A percentile compares a stretch with the other conserved stretches of the same genome.
Evolutionary conservation across 1,284 basidiomycete species (phyloP).

Genomic region (Moniliophthora roreri): DNA sequence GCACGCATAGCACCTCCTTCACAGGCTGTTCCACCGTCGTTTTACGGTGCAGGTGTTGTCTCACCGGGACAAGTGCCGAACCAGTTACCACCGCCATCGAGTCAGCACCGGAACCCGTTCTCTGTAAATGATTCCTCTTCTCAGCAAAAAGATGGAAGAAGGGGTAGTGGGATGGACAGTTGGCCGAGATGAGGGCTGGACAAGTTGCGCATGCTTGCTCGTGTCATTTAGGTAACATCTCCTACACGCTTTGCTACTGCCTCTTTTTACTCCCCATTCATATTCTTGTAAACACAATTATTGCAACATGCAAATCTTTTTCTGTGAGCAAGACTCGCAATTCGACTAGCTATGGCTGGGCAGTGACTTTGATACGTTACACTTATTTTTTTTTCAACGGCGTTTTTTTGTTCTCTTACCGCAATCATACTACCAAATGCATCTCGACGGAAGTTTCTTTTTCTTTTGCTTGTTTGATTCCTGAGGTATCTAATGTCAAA

Average conservation of each 20-base stretch:
- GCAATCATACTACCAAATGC: not conserved
- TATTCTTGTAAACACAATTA: not conserved
- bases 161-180: conserved; percentile 69
- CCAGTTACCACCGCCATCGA: conserved; percentile 12
- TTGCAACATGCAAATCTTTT: not conserved
- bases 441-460: not conserved
- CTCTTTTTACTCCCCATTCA: not conserved
- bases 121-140: conserved; percentile 37
- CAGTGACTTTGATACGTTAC: not conserved
- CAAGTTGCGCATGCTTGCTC: too few relatives aligned
- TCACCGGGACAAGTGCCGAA: conserved; percentile 41
- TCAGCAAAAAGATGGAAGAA: conserved; percentile 54
- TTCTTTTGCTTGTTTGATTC: not conserved
- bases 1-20: conserved; percentile 48
- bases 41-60: conserved; percentile 67
- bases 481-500: not conserved
- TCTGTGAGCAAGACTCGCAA: not conserved
- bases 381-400: not conserved
- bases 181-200: conserved; percentile 62
- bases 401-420: not conserved
- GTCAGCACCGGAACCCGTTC: conserved; percentile 61
- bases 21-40: conserved; percentile 56
- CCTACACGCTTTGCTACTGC: too few relatives aligned
- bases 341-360: not conserved
- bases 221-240: too few relatives aligned